Evolutionary conservation across 177 flowering plant genomes (phyloP), one percentile per base, ranked within the genome.

Genomic region (Vitis hybrid): DNA sequence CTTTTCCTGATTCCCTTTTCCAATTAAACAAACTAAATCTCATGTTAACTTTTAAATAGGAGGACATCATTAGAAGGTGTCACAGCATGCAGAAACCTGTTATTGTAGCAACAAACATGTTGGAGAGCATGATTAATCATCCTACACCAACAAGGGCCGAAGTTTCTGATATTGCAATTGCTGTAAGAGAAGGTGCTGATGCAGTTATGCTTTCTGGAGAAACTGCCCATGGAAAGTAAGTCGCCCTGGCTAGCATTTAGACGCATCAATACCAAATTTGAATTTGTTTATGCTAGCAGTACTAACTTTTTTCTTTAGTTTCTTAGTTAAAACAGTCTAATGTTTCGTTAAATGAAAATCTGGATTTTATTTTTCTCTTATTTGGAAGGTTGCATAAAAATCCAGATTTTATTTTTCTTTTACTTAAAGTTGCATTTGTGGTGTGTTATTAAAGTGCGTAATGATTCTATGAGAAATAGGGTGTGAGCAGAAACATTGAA

Each of bases 151-250:
- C 99, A 26, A 87, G 99, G 71, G 99, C 99, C 11, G 99, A 95
- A 77, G 99, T 95, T 20, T 93, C 99, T 73, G 99, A 95, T 77
- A 93, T 95, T 79, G 96, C 98, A 52, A 93, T 93, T 76, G 99
- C 99, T 26, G 99, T 95, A n/a, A 77, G 91, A 51, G 97, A 93
- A 83, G 91, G 99, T 84, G 83, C 99, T 75, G 98, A 95, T 84
- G 97, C 98, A 55, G 65, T 95, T 70, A 95, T 95, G 99, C 97
- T 95, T 59, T 95, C 99, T 59, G 99, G 98, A 65, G 99, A 95
- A 90, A 95, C 98, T 77, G 99, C 99, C 39, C 97, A 95, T 78
- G 99, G 99, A 55, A 95, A 89, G 99, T 95, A 80, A 78, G 99
- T 86, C 52, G 7, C 34, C 52, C 11, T 50, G 39, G 10, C 19